Base-by-base conservation (phyloP, 78 protist genomes). In the Dictyostelium purpureum region DNA sequence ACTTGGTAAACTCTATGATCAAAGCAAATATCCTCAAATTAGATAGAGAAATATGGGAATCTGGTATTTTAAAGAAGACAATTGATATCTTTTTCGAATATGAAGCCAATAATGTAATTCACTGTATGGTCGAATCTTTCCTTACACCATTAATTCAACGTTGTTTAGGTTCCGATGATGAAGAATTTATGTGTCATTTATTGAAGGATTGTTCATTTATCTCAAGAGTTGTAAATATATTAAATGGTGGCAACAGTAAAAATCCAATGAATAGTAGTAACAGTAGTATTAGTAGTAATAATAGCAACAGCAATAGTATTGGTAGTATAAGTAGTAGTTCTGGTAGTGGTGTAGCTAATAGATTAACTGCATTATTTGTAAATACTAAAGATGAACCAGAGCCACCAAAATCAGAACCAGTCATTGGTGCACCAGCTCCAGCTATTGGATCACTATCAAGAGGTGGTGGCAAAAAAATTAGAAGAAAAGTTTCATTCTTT, bases 111-210 rank as follows among this genome's bases (percentile, higher is more conserved):
- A 85, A 85, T 47, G 70, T 85, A 26, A 85, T 85, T 51, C 92
- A 85, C 47, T 85, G 92, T 61, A 26, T 61, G 2, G 79, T 85
- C 6, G 92, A 85, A 26, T 16, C 70, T 11, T 31, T 85, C 38
- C 59, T 85, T 1, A 85, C 92, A 6, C 92, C 75, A 35, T 16
- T 85, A 5, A 73, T 85, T 33, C 92, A 85, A 59, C 28, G 92
- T 21, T 56, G 76, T 56, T 74, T 85, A 18, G 92, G 92, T 33
- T 59, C 61, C 24, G 92, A 85, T 12, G 92, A 85, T 59, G 92
- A 85, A 35, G 92, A 85, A 33, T 85, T 85, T 73, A 85, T 85
- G 92, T 85, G 79, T 85, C 92, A 85, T 61, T 65, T 85, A 24
- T 59, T 85, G 21, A 85, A 85, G 37, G 92, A 85, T 61, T 85